Base-by-base conservation (phyloP, 2,329 filamentous ascomycete species). In the Fusarium sp. region DNA sequence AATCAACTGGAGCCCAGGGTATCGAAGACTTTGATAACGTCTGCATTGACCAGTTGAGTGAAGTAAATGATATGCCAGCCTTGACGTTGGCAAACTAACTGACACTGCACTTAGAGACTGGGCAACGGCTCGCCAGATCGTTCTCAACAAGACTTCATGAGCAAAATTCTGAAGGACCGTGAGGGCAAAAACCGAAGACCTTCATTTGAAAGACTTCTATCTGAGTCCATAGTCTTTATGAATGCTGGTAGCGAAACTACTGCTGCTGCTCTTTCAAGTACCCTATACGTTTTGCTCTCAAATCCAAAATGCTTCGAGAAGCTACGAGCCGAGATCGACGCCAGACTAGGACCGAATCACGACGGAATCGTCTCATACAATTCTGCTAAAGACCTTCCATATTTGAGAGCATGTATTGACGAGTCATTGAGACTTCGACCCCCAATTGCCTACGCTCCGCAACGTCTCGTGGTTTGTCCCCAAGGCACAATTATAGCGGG, bases 291-390 rank as follows among this genome's bases (percentile, higher is more conserved):
- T 28, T 32, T 42, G 11, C 42, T 56, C 16, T 42, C 35, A 3
- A 21, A 19, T 18, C 35, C 19, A 28, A 56, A 56, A 43, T 56
- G n/a, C 30, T 40, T 42, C 6, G 16, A 43, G 15, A 35, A 33
- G n/a, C 19, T 54, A 33, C 47, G 28, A n/a, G 15, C n/a, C n/a
- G 47, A 60, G 38, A 23, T 56, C 35, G n/a, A 60, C 16, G n/a
- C n/a, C 19, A 54, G 21, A 33, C 47, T 35, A n/a, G 28, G 6
- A 2, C 15, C n/a, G 4, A 13, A 4, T 5, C 7, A 60, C 7
- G 10, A n/a, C 3, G 33, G 5, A 18, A n/a, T 54, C 6, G 6
- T 54, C 50, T 28, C 33, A n/a, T 40, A 28, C 19, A 7, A 38
- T 28, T n/a, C 33, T 16, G 15, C 33, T 28, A 54, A 28, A 28